phyloP scores from a whole-genome alignment of 108 stramenopile species.

The Aureococcus anophagefferens region DNA sequence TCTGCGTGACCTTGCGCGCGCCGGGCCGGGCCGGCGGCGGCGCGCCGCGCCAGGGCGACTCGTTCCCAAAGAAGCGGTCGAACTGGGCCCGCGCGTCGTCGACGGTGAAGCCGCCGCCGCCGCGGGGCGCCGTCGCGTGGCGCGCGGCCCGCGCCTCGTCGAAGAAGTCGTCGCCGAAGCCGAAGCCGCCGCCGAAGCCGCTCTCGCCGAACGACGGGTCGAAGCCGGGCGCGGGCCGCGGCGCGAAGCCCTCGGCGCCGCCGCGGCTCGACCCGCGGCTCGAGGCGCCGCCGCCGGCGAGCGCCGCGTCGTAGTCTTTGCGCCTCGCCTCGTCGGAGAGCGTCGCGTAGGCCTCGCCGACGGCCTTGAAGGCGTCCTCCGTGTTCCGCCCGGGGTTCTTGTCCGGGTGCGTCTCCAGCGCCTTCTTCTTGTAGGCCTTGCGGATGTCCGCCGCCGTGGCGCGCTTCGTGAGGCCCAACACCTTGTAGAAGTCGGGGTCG shows the following conservation, averaged over 20 bases:
- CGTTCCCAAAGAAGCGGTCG: neutral
- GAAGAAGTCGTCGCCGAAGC: neutral
- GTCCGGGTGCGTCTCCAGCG: conserved; percentile 44
- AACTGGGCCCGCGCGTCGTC: neutral
- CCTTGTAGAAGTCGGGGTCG: conserved; percentile 29
- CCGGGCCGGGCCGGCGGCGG: neutral
- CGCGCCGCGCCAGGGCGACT: neutral
- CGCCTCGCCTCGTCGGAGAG: neutral
- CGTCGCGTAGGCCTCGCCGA: conserved; percentile 14
- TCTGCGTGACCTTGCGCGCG: neutral
- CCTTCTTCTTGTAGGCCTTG: conserved; percentile 46
- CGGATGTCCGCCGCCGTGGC: conserved; percentile 37
- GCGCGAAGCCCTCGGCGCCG: too few species aligned
- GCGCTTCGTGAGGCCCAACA: conserved; percentile 23
- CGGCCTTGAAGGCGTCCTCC: conserved; percentile 34
- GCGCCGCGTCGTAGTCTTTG: neutral
- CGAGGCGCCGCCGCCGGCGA: too few species aligned
- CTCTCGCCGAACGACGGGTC: too few species aligned
- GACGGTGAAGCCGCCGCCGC: neutral
- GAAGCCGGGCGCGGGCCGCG: too few species aligned
- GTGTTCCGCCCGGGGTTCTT: conserved; percentile 34
- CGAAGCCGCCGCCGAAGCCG: too few species aligned
- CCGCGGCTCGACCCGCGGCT: too few species aligned
- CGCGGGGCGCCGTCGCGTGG: too few species aligned
- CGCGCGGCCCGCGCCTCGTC: too few species aligned